Percentiles rank a stretch among this genome's conserved stretches.
Conservation (phyloP, 1,284 basidiomycete genomes). For the Cryptococcus floricola region DNA sequence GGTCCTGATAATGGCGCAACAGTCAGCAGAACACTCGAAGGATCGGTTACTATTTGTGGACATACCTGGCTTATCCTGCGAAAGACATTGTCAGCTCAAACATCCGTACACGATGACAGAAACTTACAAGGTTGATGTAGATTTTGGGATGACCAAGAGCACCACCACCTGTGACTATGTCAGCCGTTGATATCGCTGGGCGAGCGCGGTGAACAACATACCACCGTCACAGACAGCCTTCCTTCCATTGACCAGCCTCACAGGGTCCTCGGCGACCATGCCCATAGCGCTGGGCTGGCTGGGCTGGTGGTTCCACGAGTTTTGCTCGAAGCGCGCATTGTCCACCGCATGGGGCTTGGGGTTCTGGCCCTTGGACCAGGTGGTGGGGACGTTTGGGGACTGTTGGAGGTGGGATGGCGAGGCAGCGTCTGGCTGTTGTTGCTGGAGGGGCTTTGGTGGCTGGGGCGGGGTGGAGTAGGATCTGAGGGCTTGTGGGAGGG, state of each 20-base stretch:
- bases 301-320: slow-evolving; percentile 77
- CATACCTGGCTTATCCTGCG: slow-evolving; percentile 71
- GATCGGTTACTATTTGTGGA: slow-evolving; percentile 6
- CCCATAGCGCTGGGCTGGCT: slow-evolving; percentile 88
- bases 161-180: slow-evolving; percentile 67
- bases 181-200: not conserved
- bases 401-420: slow-evolving; percentile 52
- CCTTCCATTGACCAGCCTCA: slow-evolving; percentile 72
- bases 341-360: slow-evolving; percentile 42
- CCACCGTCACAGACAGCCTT: slow-evolving; percentile 92
- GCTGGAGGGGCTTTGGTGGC: slow-evolving; percentile 16
- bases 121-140: slow-evolving; percentile 77
- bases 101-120: not conserved
- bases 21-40: not conserved
- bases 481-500: not conserved
- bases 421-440: slow-evolving; percentile 21
- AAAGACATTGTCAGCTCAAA: not conserved
- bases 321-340: slow-evolving; percentile 78
- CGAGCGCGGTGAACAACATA: slow-evolving; percentile 53
- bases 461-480: slow-evolving; percentile 7
- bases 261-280: slow-evolving; percentile 78
- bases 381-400: slow-evolving; percentile 69
- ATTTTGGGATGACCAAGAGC: slow-evolving; percentile 94
- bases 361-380: slow-evolving; percentile 73
- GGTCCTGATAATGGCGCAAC: slow-evolving; percentile 24